Evolutionary conservation across 1,284 basidiomycete genomes (phyloP), one percentile per base, ranked within the genome.

Genomic region (Puccinia novopanici): DNA sequence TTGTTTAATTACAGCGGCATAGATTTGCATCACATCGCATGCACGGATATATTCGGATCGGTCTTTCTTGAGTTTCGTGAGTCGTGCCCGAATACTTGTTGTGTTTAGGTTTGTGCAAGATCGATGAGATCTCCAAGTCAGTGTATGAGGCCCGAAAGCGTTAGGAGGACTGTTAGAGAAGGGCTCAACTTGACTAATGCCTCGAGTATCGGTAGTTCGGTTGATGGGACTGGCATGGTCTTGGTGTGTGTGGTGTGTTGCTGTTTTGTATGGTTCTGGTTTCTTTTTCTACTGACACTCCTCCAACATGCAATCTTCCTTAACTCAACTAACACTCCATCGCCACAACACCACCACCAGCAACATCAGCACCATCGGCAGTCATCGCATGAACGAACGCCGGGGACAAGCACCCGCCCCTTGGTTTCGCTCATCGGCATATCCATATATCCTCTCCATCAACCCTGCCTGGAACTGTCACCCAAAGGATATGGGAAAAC

Each of bases 1-100:
- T 89, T 98, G 95, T 86, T 96, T 95, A 82, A 98, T 92, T 82
- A 97, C 93, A 9, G 92, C 90, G 83, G 94, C 93, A 88, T 98
- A 98, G 82, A 98, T 91, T 65, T 90, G 89, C 86, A 97, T 92
- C 79, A 99, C 96, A 88, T 96, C 96, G 83, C 93, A 91, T 2
- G 93, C 89, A 84, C 95, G 93, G 87, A 95, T 93, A 87, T 92
- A 96, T 83, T 93, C 90, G 83, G 90, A 90, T 84, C 92, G 89
- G 88, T 95, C 91, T 88, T 92, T 92, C 89, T 94, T 94, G 85
- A 94, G 90, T 40, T 91, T 93, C 6, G 92, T 94, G 45, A 86
- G 85, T 1, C 89, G 90, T 87, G 97, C 96, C 79, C 96, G 91
- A 85, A 98, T 97, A 87, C 93, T 95, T 34, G 24, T 42, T 34